These are phyloP conservation scores for Diutina neorugosa DNA, from an alignment of 1,139 yeast species.

Conservation along the genomic window DNA sequence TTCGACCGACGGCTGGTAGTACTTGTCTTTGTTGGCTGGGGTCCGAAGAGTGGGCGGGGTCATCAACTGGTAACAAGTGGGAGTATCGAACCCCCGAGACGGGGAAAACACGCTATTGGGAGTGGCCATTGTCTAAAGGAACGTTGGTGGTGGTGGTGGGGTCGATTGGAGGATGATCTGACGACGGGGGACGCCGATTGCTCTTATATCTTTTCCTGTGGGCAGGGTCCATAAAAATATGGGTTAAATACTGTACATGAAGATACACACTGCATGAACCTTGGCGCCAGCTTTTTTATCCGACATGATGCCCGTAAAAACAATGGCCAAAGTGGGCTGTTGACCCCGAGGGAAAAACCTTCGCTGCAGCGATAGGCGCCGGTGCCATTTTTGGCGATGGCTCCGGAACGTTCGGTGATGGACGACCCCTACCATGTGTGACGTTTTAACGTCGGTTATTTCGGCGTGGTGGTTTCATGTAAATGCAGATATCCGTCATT, in stretches of 20 bases:
- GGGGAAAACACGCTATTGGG: conserved; percentile 2
- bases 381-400: no score
- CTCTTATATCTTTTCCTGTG: background rate
- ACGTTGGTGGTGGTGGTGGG: background rate
- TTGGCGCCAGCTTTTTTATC: background rate
- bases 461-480: no score
- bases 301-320: background rate
- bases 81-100: background rate
- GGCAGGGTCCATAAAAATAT: background rate
- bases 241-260: background rate
- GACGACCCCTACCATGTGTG: no score
- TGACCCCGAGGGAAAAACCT: background rate
- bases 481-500: no score
- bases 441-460: no score
- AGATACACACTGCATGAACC: background rate
- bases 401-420: no score
- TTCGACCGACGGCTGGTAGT: background rate
- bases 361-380: background rate
- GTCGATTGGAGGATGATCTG: no score
- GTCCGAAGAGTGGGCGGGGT: background rate
- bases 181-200: no score
- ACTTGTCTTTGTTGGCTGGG: background rate
- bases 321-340: background rate
- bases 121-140: background rate
- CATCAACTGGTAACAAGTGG: background rate